These are phyloP conservation scores for Diaporthe australafricana DNA, from an alignment of 2,329 filamentous ascomycete genomes.

Conservation along the genomic window DNA sequence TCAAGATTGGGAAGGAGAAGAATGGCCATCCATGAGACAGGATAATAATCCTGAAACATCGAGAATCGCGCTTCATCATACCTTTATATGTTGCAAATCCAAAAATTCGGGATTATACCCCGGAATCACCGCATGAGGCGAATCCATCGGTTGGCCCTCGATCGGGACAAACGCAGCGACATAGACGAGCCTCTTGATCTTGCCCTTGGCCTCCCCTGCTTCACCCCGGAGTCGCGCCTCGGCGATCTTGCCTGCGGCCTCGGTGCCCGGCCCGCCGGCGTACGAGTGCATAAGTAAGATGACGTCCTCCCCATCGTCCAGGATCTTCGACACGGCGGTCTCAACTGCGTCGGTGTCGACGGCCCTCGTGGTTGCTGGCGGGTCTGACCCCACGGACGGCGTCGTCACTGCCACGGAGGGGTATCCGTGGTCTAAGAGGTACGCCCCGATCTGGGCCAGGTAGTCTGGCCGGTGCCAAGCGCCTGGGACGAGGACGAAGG, in stretches of 20 bases:
- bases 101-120: not conserved
- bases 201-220: not conserved
- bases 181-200: conserved; percentile 15
- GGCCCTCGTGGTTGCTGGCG: conserved; percentile 39
- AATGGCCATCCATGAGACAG: too few relatives aligned
- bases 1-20: too few relatives aligned
- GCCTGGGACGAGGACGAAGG: conserved; percentile 9
- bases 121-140: not conserved
- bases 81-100: conserved; percentile 20
- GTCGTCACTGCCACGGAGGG: conserved; percentile 45
- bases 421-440: conserved; percentile 47
- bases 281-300: conserved; percentile 35
- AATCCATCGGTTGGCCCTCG: not conserved
- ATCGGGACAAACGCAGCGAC: conserved; percentile 5
- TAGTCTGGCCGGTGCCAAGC: conserved; percentile 1
- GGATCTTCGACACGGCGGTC: not conserved
- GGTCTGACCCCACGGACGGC: conserved; percentile 47
- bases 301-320: conserved; percentile 28
- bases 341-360: conserved; percentile 19
- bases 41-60: too few relatives aligned
- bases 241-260: conserved; percentile 9
- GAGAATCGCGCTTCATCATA: not conserved
- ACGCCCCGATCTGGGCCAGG: not conserved
- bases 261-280: conserved; percentile 1
- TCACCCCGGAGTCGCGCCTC: not conserved